Evolutionary conservation across 768 basidiomycete genomes (phyloP), one percentile per base, ranked within the genome.

Genomic region (Pisolithus sp.): DNA sequence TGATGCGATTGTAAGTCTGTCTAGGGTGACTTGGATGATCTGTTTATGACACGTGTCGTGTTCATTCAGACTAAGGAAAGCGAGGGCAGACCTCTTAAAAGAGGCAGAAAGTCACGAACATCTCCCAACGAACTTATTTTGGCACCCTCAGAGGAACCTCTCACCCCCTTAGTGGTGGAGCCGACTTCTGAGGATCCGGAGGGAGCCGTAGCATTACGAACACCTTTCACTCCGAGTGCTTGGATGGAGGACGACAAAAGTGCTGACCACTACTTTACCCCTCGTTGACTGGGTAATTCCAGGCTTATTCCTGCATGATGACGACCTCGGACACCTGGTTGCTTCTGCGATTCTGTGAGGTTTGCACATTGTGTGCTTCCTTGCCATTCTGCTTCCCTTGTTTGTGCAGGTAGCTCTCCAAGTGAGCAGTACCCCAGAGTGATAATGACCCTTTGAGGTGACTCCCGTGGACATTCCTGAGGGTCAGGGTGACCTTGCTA

Each of bases 181-280:
- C 50, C 55, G 24, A 49, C 61, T 39, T 58, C 62, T 21, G 59
- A 58, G 17, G 64, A 65, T 39, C 65, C 58, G 45, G 58, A 58
- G 8, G 64, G 67, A 34, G 17, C 54, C 7, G 42, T 53, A 18
- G 40, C 47, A 15, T 46, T 59, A 55, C 26, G 60, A 62, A 63
- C 53, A 50, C 49, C 56, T 49, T 62, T 72, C 44, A 72, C 59
- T n/a, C 53, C 62, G 26, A 68, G 65, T 37, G 76, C 76, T 45
- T 88, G 86, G 85, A 79, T 81, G 3, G 78, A 80, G 8, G 79
- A 81, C 34, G 87, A 90, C 59, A 82, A 81, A 71, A 73, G 82
- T 82, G 51, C 59, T 76, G 66, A 46, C 41, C n/a, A 28, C 23
- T 51, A 41, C 15, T 26, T 18, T 39, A 49, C 23, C 37, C 46